A percentile compares a stretch with the other conserved stretches of the same genome.
Evolutionary conservation across 2,329 filamentous ascomycete species (phyloP).

Genomic region (Mariannaea elegans): DNA sequence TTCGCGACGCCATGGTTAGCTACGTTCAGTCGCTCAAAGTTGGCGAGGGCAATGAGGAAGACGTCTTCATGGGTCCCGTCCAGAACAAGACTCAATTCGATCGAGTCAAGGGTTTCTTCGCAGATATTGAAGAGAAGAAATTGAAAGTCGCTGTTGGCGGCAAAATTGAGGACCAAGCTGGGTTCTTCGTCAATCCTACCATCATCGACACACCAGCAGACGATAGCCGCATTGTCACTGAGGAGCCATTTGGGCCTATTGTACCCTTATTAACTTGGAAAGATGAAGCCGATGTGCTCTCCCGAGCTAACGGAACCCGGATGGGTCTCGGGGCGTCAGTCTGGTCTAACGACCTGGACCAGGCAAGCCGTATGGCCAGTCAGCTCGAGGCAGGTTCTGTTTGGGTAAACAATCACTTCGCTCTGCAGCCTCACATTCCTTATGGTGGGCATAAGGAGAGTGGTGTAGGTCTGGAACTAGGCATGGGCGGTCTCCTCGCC

Average conservation of each 20-base stretch:
- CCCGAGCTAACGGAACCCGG: slow-evolving; percentile 60
- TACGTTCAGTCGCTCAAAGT: slow-evolving; percentile 49
- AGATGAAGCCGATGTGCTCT: slow-evolving; percentile 66
- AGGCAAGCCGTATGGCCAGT: slow-evolving; percentile 59
- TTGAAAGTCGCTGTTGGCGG: slow-evolving; percentile 12
- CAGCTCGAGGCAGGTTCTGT: slow-evolving; percentile 64
- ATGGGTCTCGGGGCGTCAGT: slow-evolving; percentile 65
- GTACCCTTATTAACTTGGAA: slow-evolving; percentile 69
- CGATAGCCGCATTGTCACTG: slow-evolving; percentile 60
- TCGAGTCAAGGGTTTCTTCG: slow-evolving; percentile 17
- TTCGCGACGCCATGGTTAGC: slow-evolving; percentile 52
- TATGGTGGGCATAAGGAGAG: slow-evolving; percentile 55
- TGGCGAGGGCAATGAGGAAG: slow-evolving; percentile 53
- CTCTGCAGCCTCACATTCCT: slow-evolving; percentile 44
- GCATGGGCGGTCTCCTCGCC: slow-evolving; percentile 41
- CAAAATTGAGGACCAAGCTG: neutral
- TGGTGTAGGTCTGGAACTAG: slow-evolving; percentile 52
- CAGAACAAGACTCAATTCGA: slow-evolving; percentile 27
- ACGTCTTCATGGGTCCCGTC: slow-evolving; percentile 45
- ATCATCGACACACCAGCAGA: slow-evolving; percentile 68
- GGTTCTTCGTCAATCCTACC: slow-evolving; percentile 13
- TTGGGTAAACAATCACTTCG: slow-evolving; percentile 67
- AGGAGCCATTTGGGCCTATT: slow-evolving; percentile 64
- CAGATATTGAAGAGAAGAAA: neutral
- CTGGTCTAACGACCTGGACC: slow-evolving; percentile 60